phyloP scores from a whole-genome alignment of 345 rosid species.

The Citrus sinensis region DNA sequence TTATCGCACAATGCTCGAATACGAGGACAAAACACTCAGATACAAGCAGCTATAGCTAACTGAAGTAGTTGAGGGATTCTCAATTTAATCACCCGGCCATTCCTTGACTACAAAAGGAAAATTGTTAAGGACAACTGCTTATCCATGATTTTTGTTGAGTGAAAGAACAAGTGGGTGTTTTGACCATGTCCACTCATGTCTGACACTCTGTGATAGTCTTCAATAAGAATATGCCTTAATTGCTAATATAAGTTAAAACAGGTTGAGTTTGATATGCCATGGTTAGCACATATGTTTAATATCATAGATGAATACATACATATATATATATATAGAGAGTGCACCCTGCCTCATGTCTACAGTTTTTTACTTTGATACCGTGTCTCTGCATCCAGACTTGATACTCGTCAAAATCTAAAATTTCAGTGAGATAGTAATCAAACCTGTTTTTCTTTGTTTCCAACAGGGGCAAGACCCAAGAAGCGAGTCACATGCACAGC shows the following conservation, averaged over 20 bases:
- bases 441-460: slow-evolving; percentile 91
- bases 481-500: slow-evolving; percentile 83
- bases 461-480: slow-evolving; percentile 88
- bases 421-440: background rate
- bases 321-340: background rate
- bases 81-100: background rate
- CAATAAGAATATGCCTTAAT: background rate
- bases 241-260: background rate
- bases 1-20: background rate
- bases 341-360: background rate
- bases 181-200: background rate
- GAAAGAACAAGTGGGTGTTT: background rate
- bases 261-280: background rate
- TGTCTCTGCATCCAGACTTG: background rate
- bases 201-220: background rate
- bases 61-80: background rate
- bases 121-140: background rate
- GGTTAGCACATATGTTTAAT: background rate
- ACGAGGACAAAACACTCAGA: background rate
- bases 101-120: background rate
- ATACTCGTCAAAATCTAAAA: background rate
- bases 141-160: background rate
- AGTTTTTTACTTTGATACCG: background rate
- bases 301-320: background rate
- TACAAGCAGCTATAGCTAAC: background rate